Percentiles rank a stretch among this genome's conserved stretches.
Conservation (phyloP, 257 asterid genomes). For the Primulina eburnea region DNA sequence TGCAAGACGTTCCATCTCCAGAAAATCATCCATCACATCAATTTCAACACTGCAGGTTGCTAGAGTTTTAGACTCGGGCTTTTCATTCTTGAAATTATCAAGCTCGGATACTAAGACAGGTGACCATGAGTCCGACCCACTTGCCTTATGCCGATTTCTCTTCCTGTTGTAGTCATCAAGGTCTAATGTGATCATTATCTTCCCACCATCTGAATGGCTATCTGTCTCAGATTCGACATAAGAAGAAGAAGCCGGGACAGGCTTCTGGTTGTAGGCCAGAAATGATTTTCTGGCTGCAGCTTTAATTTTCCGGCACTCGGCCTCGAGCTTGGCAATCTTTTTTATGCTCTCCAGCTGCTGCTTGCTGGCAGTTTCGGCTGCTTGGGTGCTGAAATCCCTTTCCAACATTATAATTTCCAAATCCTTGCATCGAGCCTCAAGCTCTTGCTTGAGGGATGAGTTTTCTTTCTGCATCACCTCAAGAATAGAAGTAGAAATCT, state of each 20-base stretch:
- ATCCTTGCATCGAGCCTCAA: constrained; percentile 42
- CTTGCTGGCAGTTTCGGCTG: constrained; percentile 78
- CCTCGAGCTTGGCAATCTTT: constrained; percentile 55
- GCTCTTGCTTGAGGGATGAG: constrained; percentile 47
- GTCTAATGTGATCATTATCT: constrained; percentile 29
- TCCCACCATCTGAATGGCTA: constrained; percentile 42
- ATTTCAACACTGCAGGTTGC: constrained; percentile 41
- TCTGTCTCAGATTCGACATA: constrained; percentile 48
- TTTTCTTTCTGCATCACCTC: constrained; percentile 55
- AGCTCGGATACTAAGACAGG: constrained; percentile 49
- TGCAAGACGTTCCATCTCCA: constrained; percentile 82
- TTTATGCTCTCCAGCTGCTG: constrained; percentile 64
- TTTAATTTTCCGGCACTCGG: constrained; percentile 48
- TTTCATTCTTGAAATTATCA: constrained; percentile 53
- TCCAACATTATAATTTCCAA: constrained; percentile 47
- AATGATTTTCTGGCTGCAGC: constrained; percentile 44
- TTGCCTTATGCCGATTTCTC: constrained; percentile 37
- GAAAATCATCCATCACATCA: constrained; percentile 86
- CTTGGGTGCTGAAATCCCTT: constrained; percentile 68
- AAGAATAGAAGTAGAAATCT: constrained; percentile 30
- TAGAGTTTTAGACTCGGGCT: constrained; percentile 32
- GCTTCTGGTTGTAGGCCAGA: constrained; percentile 31
- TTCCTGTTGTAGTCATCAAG: constrained; percentile 27
- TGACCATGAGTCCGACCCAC: constrained; percentile 47
- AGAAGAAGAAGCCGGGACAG: constrained; percentile 34